Percentiles rank a stretch among this genome's conserved stretches.
phyloP scores from a whole-genome alignment of 169 alveolate genomes.

The Eimeria maxima region DNA sequence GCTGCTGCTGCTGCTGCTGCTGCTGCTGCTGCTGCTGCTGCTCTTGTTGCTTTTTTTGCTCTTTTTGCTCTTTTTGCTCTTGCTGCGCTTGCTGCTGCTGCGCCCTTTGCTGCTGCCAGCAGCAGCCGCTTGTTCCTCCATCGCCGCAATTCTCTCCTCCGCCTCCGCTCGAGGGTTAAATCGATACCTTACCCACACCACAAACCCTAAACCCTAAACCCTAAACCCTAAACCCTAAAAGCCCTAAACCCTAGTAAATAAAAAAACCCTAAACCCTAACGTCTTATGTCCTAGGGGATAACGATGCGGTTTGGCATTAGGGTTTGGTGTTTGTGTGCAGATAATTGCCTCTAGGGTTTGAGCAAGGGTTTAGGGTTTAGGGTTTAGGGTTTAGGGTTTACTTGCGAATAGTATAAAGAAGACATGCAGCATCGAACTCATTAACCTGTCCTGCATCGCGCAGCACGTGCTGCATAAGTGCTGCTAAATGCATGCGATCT shows the following conservation, averaged over 20 bases:
- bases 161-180: slow-evolving; percentile 45
- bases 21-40: slow-evolving; percentile 48
- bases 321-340: no score
- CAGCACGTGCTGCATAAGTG: slow-evolving; percentile 61
- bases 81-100: neutral
- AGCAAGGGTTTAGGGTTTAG: neutral
- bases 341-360: neutral
- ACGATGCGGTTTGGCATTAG: neutral
- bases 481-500: slow-evolving; percentile 65
- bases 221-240: slow-evolving; percentile 30
- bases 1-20: slow-evolving; percentile 8
- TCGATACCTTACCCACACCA: slow-evolving; percentile 29
- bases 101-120: neutral
- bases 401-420: slow-evolving; percentile 44
- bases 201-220: slow-evolving; percentile 41
- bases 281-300: neutral
- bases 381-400: slow-evolving; percentile 31
- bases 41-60: slow-evolving; percentile 16
- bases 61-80: neutral
- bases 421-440: slow-evolving; percentile 57
- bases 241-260: neutral
- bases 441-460: slow-evolving; percentile 53
- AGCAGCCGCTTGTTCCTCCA: neutral
- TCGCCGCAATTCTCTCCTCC: slow-evolving; percentile 19
- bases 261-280: neutral